phyloP scores from a whole-genome alignment of 768 basidiomycete species.

The Hericium erinaceus region DNA sequence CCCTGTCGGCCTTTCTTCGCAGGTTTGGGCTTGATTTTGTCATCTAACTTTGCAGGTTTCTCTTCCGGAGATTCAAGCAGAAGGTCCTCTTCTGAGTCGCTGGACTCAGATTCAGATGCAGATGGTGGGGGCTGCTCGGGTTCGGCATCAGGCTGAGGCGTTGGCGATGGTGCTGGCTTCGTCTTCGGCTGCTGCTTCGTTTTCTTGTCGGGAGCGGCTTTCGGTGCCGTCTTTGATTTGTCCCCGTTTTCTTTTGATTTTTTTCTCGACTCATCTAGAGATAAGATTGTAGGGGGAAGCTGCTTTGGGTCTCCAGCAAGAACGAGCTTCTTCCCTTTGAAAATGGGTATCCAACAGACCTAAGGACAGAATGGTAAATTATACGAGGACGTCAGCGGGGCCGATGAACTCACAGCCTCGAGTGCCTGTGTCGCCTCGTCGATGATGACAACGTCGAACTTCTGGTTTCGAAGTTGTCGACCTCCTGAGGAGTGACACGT shows the following conservation, averaged over 20 bases:
- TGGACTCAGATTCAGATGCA: neutral
- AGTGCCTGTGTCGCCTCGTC: slow-evolving; percentile 97
- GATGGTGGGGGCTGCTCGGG: neutral
- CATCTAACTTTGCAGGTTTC: neutral
- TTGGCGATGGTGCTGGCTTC: neutral
- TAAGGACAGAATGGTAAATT: slow-evolving; percentile 15
- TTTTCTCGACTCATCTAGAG: slow-evolving; percentile 36
- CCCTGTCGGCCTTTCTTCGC: neutral
- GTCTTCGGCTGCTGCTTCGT: neutral
- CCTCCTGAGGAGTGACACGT: slow-evolving; percentile 95
- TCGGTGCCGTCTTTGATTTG: neutral
- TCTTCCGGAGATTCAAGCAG: neutral
- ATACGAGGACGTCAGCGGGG: too few relatives aligned
- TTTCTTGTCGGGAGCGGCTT: neutral
- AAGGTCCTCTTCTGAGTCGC: neutral
- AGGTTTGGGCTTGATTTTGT: neutral
- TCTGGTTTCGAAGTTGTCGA: slow-evolving; percentile 61
- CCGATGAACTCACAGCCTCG: slow-evolving; percentile 61
- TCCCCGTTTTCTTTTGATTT: neutral
- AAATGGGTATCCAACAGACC: slow-evolving; percentile 94
- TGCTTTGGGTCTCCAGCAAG: slow-evolving; percentile 95
- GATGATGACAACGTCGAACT: slow-evolving; percentile 91
- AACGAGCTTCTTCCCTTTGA: slow-evolving; percentile 84
- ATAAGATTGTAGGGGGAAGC: slow-evolving; percentile 87
- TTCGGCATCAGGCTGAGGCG: neutral